These are phyloP conservation scores for Gaertneriomyces sp. DNA, from an alignment of 192 early-diverging fungal genomes.

Conservation along the genomic window DNA sequence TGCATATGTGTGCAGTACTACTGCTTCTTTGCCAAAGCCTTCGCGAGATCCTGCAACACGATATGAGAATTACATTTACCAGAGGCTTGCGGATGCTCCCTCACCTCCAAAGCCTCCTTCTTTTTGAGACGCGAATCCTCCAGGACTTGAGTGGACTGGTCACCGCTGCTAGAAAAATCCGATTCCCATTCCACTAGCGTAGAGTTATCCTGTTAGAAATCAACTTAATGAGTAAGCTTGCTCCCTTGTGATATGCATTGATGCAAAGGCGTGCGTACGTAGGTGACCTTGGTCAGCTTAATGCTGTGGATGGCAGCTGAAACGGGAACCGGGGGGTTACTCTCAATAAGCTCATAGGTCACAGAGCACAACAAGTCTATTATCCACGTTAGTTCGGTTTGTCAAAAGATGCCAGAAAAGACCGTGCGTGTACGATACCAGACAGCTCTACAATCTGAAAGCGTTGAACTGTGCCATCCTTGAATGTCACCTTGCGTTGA, in stretches of 20 bases:
- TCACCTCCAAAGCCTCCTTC: constrained; percentile 32
- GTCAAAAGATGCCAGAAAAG: neutral
- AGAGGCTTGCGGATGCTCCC: neutral
- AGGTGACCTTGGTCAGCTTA: constrained; percentile 34
- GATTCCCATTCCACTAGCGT: constrained; percentile 46
- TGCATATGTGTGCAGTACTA: neutral
- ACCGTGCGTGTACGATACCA: neutral
- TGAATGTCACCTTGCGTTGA: constrained; percentile 40
- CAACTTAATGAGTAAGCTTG: neutral
- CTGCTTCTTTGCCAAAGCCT: no score
- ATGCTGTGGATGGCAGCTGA: constrained; percentile 43
- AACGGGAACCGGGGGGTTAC: constrained; percentile 23
- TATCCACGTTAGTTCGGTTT: neutral
- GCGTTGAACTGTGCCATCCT: constrained; percentile 44
- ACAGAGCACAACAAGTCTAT: constrained; percentile 33
- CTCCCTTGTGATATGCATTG: no score
- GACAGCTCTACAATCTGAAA: constrained; percentile 38
- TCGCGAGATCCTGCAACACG: no score
- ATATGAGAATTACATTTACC: no score
- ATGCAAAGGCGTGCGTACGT: constrained; percentile 4
- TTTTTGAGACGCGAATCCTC: constrained; percentile 46
- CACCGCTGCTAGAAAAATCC: constrained; percentile 36
- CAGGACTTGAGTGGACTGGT: constrained; percentile 32
- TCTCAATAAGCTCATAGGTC: constrained; percentile 45
- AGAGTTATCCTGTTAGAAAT: constrained; percentile 36